Evolutionary conservation across 768 basidiomycete species (phyloP).

Genomic region (Lactifluus pinguis): DNA sequence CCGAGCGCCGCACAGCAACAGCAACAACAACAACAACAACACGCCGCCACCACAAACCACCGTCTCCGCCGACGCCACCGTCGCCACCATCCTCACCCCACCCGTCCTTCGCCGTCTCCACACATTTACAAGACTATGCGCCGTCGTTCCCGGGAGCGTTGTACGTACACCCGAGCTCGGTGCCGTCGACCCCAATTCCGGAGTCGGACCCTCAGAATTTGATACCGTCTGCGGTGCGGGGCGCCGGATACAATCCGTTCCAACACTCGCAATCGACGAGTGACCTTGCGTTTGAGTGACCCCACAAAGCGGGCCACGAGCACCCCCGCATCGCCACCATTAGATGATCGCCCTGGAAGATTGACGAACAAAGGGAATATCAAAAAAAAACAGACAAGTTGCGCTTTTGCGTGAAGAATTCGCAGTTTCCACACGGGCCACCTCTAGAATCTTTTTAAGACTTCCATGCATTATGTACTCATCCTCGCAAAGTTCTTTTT

Average conservation of each 20-base stretch:
- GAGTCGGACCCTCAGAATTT: constrained; percentile 13
- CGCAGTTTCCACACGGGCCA: neutral
- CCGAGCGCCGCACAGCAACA: neutral
- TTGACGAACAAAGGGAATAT: too few relatives aligned
- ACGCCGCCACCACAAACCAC: neutral
- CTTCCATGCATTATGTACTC: neutral
- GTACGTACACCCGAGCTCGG: neutral
- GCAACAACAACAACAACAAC: neutral
- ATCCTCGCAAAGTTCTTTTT: neutral
- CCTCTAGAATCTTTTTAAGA: neutral
- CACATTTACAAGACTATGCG: constrained; percentile 1
- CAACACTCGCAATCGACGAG: constrained; percentile 6
- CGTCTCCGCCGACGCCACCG: too few relatives aligned
- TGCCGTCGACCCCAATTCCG: neutral
- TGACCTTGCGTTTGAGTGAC: neutral
- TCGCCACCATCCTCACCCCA: too few relatives aligned
- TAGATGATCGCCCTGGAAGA: too few relatives aligned
- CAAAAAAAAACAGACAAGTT: too few relatives aligned
- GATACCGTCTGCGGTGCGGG: constrained; percentile 13
- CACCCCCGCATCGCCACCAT: too few relatives aligned
- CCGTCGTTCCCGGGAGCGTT: neutral
- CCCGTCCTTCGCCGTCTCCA: neutral
- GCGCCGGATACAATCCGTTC: constrained; percentile 18
- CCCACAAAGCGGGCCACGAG: neutral
- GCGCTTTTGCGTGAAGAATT: too few relatives aligned